Base-by-base conservation (phyloP, 352 stramenopile genomes). In the Pythium rhizo-oryzae region DNA sequence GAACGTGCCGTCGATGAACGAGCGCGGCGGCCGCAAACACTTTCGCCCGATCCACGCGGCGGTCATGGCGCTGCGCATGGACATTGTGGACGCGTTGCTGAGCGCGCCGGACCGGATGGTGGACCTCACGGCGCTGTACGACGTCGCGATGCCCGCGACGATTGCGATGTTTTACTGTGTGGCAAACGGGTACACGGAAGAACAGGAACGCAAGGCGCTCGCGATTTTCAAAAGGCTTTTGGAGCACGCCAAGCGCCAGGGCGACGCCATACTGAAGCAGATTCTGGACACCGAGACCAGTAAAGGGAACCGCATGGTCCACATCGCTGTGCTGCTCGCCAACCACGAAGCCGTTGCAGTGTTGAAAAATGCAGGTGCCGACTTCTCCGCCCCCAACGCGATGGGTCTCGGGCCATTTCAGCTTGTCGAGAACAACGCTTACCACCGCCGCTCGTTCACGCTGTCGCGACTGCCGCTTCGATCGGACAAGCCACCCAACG, bases 361-460 rank as follows among this genome's bases (percentile, higher is more conserved):
- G 51, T 57, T 92, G 39, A 68, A 76, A 15, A 28, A 59, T 13
- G 76, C 72, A 25, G 75, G 75, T 19, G 75, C 77, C 0, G 70
- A 77, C 6, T 50, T 82, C 30, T 30, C 49, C 11, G 64, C 41
- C 7, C 52, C 67, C 15, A 87, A 87, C 57, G 69, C 69, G 1
- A 46, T 56, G 2, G 79, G 80, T 9, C 67, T 84, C 39, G 77
- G 78, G 33, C 55, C 62, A 18, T 49, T 92, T 30, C 68, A 74
- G n/a, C 60, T 82, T 23, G 47, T 92, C 18, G 82, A 90, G 56
- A 65, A 76, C 41, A 91, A 91, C 52, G 69, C 81, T 21, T 89
- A 90, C 62, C 69, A 85, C 15, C 79, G 69, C 9, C 77, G 81
- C 21, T 83, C 75, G 25, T 72, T 85, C 47, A 67, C 72, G 23